Evolutionary conservation across 2,329 filamentous ascomycete genomes (phyloP).

Genomic region (Nemania serpens): DNA sequence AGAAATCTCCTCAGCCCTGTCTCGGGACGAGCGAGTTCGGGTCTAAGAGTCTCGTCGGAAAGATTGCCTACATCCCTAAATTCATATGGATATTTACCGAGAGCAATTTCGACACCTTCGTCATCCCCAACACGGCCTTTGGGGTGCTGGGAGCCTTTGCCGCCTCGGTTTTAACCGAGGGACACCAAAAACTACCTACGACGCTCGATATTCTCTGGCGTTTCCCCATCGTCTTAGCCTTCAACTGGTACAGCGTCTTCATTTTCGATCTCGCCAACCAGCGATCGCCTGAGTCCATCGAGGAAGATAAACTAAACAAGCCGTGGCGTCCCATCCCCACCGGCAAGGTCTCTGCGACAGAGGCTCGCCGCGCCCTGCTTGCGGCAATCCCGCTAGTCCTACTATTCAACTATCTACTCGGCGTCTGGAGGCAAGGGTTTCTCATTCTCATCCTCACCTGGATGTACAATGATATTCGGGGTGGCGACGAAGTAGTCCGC

Average conservation of each 20-base stretch:
- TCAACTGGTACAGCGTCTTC: conserved; percentile 38
- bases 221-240: conserved; percentile 23
- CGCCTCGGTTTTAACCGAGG: conserved; percentile 20
- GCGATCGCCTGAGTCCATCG: conserved; percentile 34
- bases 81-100: conserved; percentile 38
- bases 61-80: conserved; percentile 24
- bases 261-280: conserved; percentile 42
- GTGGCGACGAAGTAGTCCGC: conserved; percentile 33
- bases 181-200: conserved; percentile 16
- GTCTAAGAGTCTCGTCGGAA: conserved; percentile 16
- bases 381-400: conserved; percentile 30
- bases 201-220: conserved; percentile 24
- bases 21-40: conserved; percentile 24
- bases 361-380: conserved; percentile 36
- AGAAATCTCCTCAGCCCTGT: conserved; percentile 13
- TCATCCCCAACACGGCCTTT: conserved; percentile 41
- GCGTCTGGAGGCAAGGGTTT: conserved; percentile 31
- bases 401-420: conserved; percentile 29
- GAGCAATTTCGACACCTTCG: conserved; percentile 43
- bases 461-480: conserved; percentile 37
- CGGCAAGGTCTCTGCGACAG: conserved; percentile 22
- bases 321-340: conserved; percentile 40
- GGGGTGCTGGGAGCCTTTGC: conserved; percentile 41
- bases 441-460: conserved; percentile 32
- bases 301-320: conserved; percentile 42